Evolutionary conservation across 2,329 filamentous ascomycete species (phyloP), one percentile per base, ranked within the genome.

Genomic region (Monosporascus sp.): DNA sequence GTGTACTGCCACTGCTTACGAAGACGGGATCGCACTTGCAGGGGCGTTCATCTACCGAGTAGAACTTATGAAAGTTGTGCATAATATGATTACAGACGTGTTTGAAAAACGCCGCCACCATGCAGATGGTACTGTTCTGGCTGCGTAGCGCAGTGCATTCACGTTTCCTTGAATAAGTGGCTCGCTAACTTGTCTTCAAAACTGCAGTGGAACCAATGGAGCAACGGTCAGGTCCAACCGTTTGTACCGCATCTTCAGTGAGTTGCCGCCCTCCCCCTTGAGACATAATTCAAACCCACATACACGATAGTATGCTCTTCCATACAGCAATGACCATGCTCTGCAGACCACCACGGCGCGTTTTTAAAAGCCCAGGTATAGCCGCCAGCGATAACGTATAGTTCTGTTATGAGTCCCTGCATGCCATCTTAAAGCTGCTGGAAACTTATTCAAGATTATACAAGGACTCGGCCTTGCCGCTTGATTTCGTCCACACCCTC

Each of bases 301-400:
- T 52, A 18, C n/a, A 45, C n/a, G n/a, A 20, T 39, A 65, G 61
- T 56, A 76, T 79, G 70, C 60, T 74, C 17, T 79, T 78, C 56
- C 76, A 79, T 53, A 77, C 76, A 1, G 70, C 72, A 48, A 77
- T 79, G 74, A 78, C 78, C 20, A 77, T 79, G 48, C 70, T 79
- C 3, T 76, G 79, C 54, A 71, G 77, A 0, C 77, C 77, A 2
- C 75, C 76, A 1, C 71, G 68, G 3, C 71, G 76, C 48, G 65
- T 74, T 38, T 71, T 77, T 41, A 66, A 69, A 53, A 72, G 72
- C 37, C 66, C 68, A 1, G 70, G 65, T 1, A 68, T 74, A 14
- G 64, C 68, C 3, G 67, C 67, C 5, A 72, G 70, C 31, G 74
- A 77, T 53, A 75, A 77, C 38, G 71, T 79, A 7, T 71, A 77